phyloP scores from a whole-genome alignment of 225 moss, liverwort and hornwort species.

The Bryum argenteum region DNA sequence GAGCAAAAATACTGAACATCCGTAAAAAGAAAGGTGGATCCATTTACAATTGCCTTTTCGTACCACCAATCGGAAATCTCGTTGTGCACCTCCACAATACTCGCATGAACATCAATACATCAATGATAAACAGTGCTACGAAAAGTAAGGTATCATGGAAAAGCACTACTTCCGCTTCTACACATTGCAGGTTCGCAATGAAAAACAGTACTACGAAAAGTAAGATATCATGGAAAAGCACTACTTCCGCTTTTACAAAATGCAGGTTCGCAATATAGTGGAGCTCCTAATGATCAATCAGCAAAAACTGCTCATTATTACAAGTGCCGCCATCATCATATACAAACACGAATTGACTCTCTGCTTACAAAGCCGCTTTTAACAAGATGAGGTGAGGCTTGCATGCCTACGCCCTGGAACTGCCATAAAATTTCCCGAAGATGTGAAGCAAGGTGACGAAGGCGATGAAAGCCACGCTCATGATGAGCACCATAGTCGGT shows the following conservation, averaged over 20 bases:
- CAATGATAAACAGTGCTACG: neutral
- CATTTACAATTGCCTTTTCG: no score
- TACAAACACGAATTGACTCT: neutral
- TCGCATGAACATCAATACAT: neutral
- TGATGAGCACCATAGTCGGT: conserved; percentile 72
- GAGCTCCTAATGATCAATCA: neutral
- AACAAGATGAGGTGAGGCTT: neutral
- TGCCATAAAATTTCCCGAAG: conserved; percentile 66
- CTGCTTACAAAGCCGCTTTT: neutral
- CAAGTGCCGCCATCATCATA: conserved; percentile 2
- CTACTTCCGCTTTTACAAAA: neutral
- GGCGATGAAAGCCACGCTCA: conserved; percentile 86
- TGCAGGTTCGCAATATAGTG: neutral
- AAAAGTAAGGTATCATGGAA: neutral
- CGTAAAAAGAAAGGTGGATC: no score
- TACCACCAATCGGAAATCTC: no score
- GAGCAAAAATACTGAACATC: no score
- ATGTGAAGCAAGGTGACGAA: conserved; percentile 75
- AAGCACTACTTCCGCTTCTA: neutral
- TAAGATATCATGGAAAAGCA: neutral
- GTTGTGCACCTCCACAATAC: neutral
- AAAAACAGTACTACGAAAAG: neutral
- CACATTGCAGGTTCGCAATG: no score
- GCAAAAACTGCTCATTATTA: conserved; percentile 2
- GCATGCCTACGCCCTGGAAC: conserved; percentile 43